phyloP scores from a whole-genome alignment of 768 basidiomycete species.

The Rhizopogon vesiculosus region DNA sequence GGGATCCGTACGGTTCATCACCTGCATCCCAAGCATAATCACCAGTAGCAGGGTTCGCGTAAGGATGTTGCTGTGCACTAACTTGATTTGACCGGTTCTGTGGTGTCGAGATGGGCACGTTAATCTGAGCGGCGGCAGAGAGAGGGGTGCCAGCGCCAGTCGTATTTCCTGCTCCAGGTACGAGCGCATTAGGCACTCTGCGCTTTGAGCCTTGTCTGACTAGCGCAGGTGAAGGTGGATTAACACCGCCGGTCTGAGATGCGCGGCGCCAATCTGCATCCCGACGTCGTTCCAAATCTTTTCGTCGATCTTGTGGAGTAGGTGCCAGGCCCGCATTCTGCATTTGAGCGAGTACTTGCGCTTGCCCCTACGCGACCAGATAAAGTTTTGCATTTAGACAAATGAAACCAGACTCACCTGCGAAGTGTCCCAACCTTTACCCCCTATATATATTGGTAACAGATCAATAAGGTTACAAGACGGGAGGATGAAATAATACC shows the following conservation, averaged over 20 bases:
- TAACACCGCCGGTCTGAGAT: slow-evolving; percentile 49
- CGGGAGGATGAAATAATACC: slow-evolving; percentile 35
- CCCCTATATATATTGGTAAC: slow-evolving; percentile 41
- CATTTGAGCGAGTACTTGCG: slow-evolving; percentile 60
- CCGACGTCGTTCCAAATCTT: slow-evolving; percentile 45
- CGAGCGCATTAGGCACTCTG: slow-evolving; percentile 55
- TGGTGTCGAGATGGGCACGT: slow-evolving; percentile 58
- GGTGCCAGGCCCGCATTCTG: slow-evolving; percentile 48
- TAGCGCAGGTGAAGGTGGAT: slow-evolving; percentile 71
- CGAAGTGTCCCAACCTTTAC: slow-evolving; percentile 91
- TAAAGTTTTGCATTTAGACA: slow-evolving; percentile 6
- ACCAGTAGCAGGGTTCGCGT: slow-evolving; percentile 56
- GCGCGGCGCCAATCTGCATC: slow-evolving; percentile 63
- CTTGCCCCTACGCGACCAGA: slow-evolving; percentile 43
- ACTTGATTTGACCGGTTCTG: slow-evolving; percentile 42
- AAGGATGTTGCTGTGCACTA: slow-evolving; percentile 55
- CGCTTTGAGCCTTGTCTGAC: slow-evolving; percentile 75
- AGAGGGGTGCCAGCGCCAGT: slow-evolving; percentile 64
- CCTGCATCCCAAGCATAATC: slow-evolving; percentile 42
- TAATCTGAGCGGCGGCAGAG: slow-evolving; percentile 70
- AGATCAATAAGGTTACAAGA: slow-evolving; percentile 1
- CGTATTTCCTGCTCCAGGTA: slow-evolving; percentile 43
- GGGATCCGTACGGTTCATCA: slow-evolving; percentile 57
- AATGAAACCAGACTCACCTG: slow-evolving; percentile 42
- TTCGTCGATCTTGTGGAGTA: slow-evolving; percentile 52